phyloP scores from a whole-genome alignment of 441 rosid species.

The Kokia cookei region DNA sequence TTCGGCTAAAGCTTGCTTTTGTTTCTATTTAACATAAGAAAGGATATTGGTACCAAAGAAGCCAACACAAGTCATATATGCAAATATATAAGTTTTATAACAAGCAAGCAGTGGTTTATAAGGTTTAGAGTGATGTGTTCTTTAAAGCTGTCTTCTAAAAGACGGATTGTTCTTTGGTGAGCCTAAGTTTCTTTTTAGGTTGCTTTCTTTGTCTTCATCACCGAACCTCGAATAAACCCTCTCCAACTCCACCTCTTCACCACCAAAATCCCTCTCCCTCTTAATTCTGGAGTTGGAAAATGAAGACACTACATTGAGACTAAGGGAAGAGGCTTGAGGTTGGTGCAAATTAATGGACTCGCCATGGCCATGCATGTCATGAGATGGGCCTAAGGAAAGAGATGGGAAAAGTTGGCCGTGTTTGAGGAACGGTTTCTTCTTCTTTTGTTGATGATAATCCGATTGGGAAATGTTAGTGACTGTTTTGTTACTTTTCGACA shows the following conservation, averaged over 20 bases:
- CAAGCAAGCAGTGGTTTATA: conserved; percentile 25
- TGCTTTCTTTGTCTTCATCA: conserved; percentile 53
- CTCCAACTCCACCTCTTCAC: conserved; percentile 32
- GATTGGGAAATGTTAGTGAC: not conserved
- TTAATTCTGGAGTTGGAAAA: conserved; percentile 30
- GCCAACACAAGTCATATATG: not conserved
- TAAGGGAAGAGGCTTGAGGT: conserved; percentile 21
- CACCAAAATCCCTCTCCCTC: conserved; percentile 30
- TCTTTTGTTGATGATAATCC: conserved; percentile 9
- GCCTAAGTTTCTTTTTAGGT: conserved; percentile 79
- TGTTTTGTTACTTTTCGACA: too few species aligned
- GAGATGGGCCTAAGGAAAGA: conserved; percentile 36
- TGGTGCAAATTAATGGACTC: conserved; percentile 17
- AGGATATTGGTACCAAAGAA: not conserved
- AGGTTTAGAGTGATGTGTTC: conserved; percentile 71
- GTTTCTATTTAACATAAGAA: conserved; percentile 40
- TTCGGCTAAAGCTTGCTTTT: conserved; percentile 71
- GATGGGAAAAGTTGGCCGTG: conserved; percentile 30
- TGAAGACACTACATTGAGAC: conserved; percentile 29
- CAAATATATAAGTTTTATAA: not conserved
- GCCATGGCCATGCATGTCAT: conserved; percentile 1
- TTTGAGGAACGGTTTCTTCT: conserved; percentile 17
- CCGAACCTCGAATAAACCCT: conserved; percentile 31
- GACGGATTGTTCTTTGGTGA: conserved; percentile 64
- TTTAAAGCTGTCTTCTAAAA: conserved; percentile 79